Evolutionary conservation across 2,329 filamentous ascomycete species (phyloP).

Genomic region (Aspergillus hortae): DNA sequence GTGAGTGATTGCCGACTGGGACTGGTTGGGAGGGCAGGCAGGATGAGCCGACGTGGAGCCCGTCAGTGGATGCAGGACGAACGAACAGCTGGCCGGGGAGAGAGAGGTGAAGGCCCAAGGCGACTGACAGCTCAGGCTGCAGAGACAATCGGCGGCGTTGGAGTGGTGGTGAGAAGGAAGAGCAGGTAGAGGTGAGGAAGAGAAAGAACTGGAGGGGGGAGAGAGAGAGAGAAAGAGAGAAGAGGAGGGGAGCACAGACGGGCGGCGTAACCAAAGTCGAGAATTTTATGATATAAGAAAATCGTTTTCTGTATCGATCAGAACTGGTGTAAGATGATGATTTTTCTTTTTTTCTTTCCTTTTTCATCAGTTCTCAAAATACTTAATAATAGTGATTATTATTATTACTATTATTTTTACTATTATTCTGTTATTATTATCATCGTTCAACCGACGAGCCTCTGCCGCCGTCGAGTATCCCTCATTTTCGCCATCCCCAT

Average conservation of each 20-base stretch:
- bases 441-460: no score
- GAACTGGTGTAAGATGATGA: not conserved
- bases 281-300: not conserved
- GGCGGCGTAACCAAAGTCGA: not conserved
- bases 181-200: not conserved
- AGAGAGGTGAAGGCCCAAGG: conserved; percentile 12
- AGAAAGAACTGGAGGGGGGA: not conserved
- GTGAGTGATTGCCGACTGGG: conserved; percentile 1
- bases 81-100: conserved; percentile 15
- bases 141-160: conserved; percentile 24
- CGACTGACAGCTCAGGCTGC: conserved; percentile 18
- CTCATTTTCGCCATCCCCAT: no score
- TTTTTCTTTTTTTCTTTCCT: not conserved
- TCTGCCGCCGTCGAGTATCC: no score
- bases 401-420: no score
- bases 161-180: conserved; percentile 2
- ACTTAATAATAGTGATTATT: no score
- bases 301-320: not conserved
- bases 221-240: not conserved
- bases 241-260: not conserved
- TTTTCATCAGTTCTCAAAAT: not conserved
- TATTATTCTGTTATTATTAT: no score
- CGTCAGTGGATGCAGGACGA: conserved; percentile 13
- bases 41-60: conserved; percentile 20
- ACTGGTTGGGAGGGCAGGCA: conserved; percentile 17